These are phyloP conservation scores for Sugiyamaella smithiae DNA, from an alignment of 805 yeast species.

Conservation along the genomic window DNA sequence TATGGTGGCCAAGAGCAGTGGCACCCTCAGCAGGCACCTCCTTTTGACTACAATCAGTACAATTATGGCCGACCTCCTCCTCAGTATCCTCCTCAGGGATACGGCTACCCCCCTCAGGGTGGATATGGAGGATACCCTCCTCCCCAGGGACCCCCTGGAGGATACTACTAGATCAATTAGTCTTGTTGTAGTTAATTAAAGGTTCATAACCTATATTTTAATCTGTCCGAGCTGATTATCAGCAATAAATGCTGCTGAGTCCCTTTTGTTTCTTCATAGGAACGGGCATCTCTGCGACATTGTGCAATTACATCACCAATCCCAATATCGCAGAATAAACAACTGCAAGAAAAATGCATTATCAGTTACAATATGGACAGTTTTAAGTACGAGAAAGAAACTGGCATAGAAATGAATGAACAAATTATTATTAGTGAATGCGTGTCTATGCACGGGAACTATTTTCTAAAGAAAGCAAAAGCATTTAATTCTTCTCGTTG, in stretches of 20 bases:
- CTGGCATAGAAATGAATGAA: no score
- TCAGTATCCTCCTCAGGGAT: conserved; percentile 9
- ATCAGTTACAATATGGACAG: no score
- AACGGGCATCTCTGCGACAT: no score
- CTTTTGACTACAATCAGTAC: conserved; percentile 24
- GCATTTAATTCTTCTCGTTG: conserved; percentile 7
- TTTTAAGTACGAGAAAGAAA: no score
- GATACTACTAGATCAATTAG: conserved; percentile 1
- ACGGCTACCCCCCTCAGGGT: conserved; percentile 10
- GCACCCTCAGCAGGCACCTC: conserved; percentile 23
- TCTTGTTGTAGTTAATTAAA: no score
- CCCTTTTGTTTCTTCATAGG: no score
- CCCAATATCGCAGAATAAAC: no score
- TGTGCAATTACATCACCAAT: no score
- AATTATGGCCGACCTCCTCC: conserved; percentile 19
- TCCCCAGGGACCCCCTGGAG: conserved; percentile 8
- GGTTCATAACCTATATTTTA: no score
- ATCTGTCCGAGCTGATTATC: no score
- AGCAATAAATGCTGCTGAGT: no score
- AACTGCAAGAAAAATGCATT: no score
- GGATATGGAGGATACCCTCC: conserved; percentile 8
- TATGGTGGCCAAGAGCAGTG: conserved; percentile 28
- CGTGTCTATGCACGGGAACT: conserved; percentile 1
- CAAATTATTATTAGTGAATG: neutral
- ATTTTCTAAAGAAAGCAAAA: neutral